Evolutionary conservation across 495 filamentous ascomycete genomes (phyloP), one percentile per base, ranked within the genome.

Genomic region (Penicillium canescens): DNA sequence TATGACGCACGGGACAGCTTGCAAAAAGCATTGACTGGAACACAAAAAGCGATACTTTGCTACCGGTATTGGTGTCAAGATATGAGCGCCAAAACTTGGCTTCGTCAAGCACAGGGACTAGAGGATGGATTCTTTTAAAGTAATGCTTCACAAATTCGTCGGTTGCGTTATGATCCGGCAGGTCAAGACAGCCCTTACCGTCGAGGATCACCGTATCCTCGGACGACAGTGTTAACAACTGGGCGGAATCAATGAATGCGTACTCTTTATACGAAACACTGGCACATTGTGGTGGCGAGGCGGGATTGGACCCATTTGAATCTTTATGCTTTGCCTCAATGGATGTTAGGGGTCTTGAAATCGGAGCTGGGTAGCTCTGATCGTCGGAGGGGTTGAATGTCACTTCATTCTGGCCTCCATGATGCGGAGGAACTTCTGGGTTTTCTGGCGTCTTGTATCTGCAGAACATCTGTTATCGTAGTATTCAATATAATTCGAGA

Each of bases 1-100:
- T 3, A 35, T 18, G 26, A 61, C 74, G 46, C 61, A 81, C 78
- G 35, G 70, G 68, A 42, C 72, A 77, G 20, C 69, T 72, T 6
- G 72, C 74, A 44, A 80, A 80, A 24, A 80, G 50, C 16, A 80
- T 57, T 20, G 76, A 71, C 54, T 78, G 76, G 31, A 80, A 75
- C 12, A 81, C 64, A 48, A 80, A 77, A 4, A 80, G 59, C 0
- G 77, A 75, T 18, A 79, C 60, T 31, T 63, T 71, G 10, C 68
- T 16, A 16, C 28, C 10, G 0, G 47, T 59, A 11, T 6, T 39
- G n/a, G 1, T 55, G 4, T 60, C 49, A 14, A 54, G 57, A 36
- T 56, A 79, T 8, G 73, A 63, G 24, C 67, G 61, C 78, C 78
- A 81, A 38, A 81, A 78, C 37, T 72, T 63, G 0, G 67, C 72